Evolutionary conservation across 306 rosid genomes (phyloP).

Genomic region (Medicago lupulina): DNA sequence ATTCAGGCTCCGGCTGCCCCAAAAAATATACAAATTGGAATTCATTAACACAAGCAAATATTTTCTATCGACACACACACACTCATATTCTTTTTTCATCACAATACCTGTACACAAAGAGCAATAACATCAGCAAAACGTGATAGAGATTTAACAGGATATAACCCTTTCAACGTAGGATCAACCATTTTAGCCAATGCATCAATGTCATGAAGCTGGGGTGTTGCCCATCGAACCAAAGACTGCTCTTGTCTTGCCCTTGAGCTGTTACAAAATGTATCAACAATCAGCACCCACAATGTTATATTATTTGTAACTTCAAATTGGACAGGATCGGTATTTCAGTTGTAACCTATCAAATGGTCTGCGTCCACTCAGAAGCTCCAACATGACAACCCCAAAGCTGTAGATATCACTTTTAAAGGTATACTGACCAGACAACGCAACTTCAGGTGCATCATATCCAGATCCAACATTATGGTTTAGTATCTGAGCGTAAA

Average conservation of each 20-base stretch:
- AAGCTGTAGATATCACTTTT: constrained; percentile 93
- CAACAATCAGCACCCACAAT: constrained; percentile 18
- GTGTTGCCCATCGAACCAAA: constrained; percentile 96
- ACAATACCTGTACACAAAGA: constrained; percentile 90
- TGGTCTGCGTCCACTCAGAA: constrained; percentile 86
- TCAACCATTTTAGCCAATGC: constrained; percentile 94
- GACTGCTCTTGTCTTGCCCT: constrained; percentile 89
- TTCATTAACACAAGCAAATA: background rate
- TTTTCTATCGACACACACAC: constrained; percentile 6
- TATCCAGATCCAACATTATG: constrained; percentile 77
- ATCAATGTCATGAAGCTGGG: constrained; percentile 97
- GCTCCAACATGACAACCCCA: constrained; percentile 97
- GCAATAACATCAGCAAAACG: constrained; percentile 98
- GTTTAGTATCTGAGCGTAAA: constrained; percentile 62
- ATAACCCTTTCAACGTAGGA: constrained; percentile 80
- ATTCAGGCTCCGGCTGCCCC: constrained; percentile 94
- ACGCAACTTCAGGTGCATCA: constrained; percentile 85
- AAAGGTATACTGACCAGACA: constrained; percentile 79
- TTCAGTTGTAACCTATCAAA: constrained; percentile 70
- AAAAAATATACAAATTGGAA: constrained; percentile 21
- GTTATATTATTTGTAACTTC: constrained; percentile 19
- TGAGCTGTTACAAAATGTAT: constrained; percentile 64
- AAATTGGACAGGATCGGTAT: constrained; percentile 7
- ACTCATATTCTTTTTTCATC: background rate
- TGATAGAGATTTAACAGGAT: constrained; percentile 93